A percentile compares a stretch with the other conserved stretches of the same genome.
Conservation (phyloP, 2,329 filamentous ascomycete species). For the Cladophialophora immunda region DNA sequence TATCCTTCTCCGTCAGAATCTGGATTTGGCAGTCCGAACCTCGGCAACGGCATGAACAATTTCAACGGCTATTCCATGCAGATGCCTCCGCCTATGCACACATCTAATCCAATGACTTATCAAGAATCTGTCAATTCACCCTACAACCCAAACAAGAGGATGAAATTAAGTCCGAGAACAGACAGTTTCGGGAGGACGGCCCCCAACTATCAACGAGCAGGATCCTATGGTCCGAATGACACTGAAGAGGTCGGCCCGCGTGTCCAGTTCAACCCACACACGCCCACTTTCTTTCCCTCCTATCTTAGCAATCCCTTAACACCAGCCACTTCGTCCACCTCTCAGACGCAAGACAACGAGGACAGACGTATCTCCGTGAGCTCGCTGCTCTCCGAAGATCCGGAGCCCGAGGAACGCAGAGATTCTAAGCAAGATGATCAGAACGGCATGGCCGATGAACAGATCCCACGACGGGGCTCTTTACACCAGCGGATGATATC, state of each 20-base stretch:
- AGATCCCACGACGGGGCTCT: slow-evolving; percentile 38
- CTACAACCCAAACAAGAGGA: slow-evolving; percentile 39
- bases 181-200: slow-evolving; percentile 34
- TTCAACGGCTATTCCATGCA: slow-evolving; percentile 32
- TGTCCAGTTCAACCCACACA: slow-evolving; percentile 38
- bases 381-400: slow-evolving; percentile 67
- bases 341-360: slow-evolving; percentile 47
- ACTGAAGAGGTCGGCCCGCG: slow-evolving; percentile 34
- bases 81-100: slow-evolving; percentile 42
- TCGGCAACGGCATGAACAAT: slow-evolving; percentile 32
- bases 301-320: slow-evolving; percentile 51
- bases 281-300: slow-evolving; percentile 38
- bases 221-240: slow-evolving; percentile 38
- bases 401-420: slow-evolving; percentile 44
- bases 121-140: slow-evolving; percentile 38
- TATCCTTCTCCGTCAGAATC: slow-evolving; percentile 42
- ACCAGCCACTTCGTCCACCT: slow-evolving; percentile 51
- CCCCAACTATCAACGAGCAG: slow-evolving; percentile 27
- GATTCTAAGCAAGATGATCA: slow-evolving; percentile 21
- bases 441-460: slow-evolving; percentile 25
- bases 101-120: slow-evolving; percentile 37
- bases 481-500: slow-evolving; percentile 42
- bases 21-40: slow-evolving; percentile 37
- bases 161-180: slow-evolving; percentile 39
- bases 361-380: slow-evolving; percentile 69